A percentile compares a stretch with the other conserved stretches of the same genome.
These are phyloP conservation scores for Astrothelium macrocarpum DNA, from an alignment of 495 filamentous ascomycete species.

Conservation along the genomic window DNA sequence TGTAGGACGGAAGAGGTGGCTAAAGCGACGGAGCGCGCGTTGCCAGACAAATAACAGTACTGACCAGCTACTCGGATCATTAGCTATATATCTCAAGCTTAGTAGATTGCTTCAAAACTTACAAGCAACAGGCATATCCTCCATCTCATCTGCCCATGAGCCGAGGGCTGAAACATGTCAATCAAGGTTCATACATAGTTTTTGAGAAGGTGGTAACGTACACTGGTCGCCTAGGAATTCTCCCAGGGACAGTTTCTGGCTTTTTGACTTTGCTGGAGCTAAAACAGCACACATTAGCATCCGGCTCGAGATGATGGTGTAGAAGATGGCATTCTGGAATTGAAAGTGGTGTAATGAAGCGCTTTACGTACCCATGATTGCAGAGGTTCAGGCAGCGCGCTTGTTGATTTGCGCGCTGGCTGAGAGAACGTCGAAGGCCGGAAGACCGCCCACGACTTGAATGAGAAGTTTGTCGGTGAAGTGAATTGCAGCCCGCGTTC, in stretches of 20 bases:
- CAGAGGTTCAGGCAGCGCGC: constrained; percentile 27
- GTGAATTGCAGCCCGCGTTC: neutral
- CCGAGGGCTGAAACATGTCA: constrained; percentile 55
- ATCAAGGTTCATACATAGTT: constrained; percentile 6
- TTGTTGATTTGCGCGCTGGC: constrained; percentile 21
- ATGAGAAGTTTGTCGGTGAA: neutral
- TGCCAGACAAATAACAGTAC: constrained; percentile 1
- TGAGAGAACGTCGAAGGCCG: constrained; percentile 3
- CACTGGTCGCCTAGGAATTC: constrained; percentile 81
- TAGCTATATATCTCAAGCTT: neutral
- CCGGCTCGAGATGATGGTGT: constrained; percentile 5
- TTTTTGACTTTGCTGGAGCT: constrained; percentile 81
- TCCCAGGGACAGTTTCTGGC: constrained; percentile 88
- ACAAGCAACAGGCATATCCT: constrained; percentile 68
- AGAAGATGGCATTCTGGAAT: neutral
- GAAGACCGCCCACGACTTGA: neutral
- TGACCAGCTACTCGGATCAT: constrained; percentile 20
- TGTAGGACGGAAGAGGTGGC: neutral
- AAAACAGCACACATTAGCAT: constrained; percentile 22
- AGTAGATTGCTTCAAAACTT: constrained; percentile 34
- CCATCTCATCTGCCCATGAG: constrained; percentile 98
- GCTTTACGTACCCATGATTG: constrained; percentile 33
- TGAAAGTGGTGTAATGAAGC: neutral
- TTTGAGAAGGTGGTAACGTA: constrained; percentile 34
- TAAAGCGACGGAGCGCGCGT: neutral